Evolutionary conservation across 345 rosid species (phyloP).

Genomic region (Eucalyptus polyanthemos): DNA sequence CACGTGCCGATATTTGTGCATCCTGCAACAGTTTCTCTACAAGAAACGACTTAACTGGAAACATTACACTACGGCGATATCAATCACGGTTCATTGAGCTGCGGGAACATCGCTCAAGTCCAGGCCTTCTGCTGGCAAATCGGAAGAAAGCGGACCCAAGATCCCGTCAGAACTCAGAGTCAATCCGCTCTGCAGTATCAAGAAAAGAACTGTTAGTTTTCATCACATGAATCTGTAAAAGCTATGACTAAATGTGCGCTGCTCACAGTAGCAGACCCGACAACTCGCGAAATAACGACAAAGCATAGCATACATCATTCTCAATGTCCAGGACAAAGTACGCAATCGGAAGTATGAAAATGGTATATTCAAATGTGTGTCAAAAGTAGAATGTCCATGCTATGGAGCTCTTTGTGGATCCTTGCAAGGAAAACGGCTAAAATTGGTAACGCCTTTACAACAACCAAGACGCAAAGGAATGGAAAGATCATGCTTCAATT

Average conservation of each 20-base stretch:
- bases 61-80: not conserved
- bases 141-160: slow-evolving; percentile 56
- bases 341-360: not conserved
- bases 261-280: not conserved
- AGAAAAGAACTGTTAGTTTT: not conserved
- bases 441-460: not conserved
- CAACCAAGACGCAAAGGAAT: not conserved
- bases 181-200: slow-evolving; percentile 58
- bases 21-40: not conserved
- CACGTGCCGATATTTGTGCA: not conserved
- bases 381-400: not conserved
- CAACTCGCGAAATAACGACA: not conserved
- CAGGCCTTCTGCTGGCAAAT: slow-evolving; percentile 71
- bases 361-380: not conserved
- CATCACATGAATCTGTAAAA: not conserved
- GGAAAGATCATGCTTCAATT: no score
- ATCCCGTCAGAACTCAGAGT: slow-evolving; percentile 73
- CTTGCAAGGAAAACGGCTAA: not conserved
- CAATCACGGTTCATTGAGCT: slow-evolving; percentile 6
- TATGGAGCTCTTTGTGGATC: not conserved
- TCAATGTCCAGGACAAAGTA: not conserved
- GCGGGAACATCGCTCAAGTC: slow-evolving; percentile 46
- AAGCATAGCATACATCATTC: not conserved
- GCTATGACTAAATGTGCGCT: not conserved
- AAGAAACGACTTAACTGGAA: not conserved